These are phyloP conservation scores for Agrocybe chaxingu DNA, from an alignment of 768 basidiomycete genomes.

Conservation along the genomic window DNA sequence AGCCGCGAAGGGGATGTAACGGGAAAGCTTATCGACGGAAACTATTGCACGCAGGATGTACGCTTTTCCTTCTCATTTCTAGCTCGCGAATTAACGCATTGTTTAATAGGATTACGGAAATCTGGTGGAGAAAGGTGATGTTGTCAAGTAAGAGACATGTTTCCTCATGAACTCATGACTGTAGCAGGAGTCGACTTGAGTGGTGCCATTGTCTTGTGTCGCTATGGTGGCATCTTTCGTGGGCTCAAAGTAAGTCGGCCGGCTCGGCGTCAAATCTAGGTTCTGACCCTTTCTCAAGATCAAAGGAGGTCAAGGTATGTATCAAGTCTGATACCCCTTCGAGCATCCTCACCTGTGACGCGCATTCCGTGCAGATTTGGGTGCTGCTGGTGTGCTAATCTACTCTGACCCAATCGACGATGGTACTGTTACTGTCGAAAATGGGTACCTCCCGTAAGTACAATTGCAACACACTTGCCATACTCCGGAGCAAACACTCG, in stretches of 20 bases:
- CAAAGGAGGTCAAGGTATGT: conserved; percentile 62
- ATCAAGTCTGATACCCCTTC: neutral
- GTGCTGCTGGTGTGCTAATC: conserved; percentile 72
- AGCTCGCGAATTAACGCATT: neutral
- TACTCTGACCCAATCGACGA: conserved; percentile 85
- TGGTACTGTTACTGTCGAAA: conserved; percentile 67
- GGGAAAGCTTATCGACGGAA: conserved; percentile 71
- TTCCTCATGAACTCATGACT: neutral
- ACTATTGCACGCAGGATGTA: conserved; percentile 71
- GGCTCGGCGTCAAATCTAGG: neutral
- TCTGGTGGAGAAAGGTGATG: conserved; percentile 40
- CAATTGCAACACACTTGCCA: neutral
- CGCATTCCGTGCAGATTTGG: conserved; percentile 37
- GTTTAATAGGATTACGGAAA: conserved; percentile 39
- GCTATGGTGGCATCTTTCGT: conserved; percentile 76
- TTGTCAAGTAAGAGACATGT: neutral
- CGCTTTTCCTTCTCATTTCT: conserved; percentile 1
- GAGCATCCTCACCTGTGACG: neutral
- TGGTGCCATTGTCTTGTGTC: conserved; percentile 72
- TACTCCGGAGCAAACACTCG: neutral
- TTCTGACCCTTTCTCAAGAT: conserved; percentile 39
- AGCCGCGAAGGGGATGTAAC: conserved; percentile 72
- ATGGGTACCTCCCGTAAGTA: conserved; percentile 57
- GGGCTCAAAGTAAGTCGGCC: conserved; percentile 66
- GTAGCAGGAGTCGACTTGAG: conserved; percentile 61